Conservation (phyloP, 2,329 filamentous ascomycete species). For the Penicillium brevicompactum region DNA sequence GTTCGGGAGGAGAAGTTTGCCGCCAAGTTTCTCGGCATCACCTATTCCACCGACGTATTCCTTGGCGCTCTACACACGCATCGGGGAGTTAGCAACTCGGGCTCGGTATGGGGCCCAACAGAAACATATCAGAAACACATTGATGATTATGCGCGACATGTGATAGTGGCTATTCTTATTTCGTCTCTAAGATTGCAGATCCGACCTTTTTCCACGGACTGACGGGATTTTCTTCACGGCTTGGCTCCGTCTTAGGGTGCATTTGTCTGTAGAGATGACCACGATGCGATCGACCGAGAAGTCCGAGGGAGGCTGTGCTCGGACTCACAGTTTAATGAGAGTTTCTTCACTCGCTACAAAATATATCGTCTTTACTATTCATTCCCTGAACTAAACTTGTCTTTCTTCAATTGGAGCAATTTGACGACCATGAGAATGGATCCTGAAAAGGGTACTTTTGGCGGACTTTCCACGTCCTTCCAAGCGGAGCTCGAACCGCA, state of each 20-base stretch:
- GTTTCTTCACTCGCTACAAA: neutral
- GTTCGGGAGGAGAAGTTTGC: conserved; percentile 6
- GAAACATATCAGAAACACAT: neutral
- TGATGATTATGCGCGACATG: neutral
- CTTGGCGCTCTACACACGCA: conserved; percentile 16
- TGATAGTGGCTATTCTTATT: conserved; percentile 4
- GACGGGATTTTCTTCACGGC: neutral
- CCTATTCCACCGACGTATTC: conserved; percentile 17
- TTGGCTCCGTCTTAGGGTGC: conserved; percentile 8
- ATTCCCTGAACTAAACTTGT: neutral
- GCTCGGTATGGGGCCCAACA: neutral
- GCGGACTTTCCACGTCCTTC: conserved; percentile 17
- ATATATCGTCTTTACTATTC: neutral
- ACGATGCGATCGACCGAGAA: neutral
- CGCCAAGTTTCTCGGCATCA: conserved; percentile 20
- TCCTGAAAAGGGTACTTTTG: conserved; percentile 1
- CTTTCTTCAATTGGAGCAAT: neutral
- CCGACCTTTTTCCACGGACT: neutral
- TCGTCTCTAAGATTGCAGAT: neutral
- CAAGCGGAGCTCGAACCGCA: conserved; percentile 22
- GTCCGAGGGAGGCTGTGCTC: neutral
- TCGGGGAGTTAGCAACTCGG: conserved; percentile 3
- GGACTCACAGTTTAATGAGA: neutral
- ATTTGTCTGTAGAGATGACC: neutral
- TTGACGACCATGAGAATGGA: conserved; percentile 4